Evolutionary conservation across 148 eudicot species (phyloP).

Genomic region (Chenopodium suecicum): DNA sequence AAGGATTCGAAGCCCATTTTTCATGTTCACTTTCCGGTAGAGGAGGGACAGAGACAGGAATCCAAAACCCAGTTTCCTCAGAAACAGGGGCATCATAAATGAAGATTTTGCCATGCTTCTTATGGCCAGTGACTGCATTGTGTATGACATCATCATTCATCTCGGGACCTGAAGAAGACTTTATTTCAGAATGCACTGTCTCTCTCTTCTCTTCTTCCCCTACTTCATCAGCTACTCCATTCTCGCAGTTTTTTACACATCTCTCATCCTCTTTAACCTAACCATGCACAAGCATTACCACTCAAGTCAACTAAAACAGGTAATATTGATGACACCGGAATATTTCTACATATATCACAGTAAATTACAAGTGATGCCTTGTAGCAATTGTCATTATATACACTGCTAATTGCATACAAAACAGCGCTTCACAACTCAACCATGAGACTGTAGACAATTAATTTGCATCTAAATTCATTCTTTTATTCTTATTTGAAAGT

Average conservation of each 20-base stretch:
- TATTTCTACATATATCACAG: background rate
- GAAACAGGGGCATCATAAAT: slow-evolving; percentile 52
- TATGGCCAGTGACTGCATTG: slow-evolving; percentile 17
- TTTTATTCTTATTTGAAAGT: background rate
- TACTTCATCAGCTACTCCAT: slow-evolving; percentile 17
- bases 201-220: slow-evolving; percentile 15
- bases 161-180: slow-evolving; percentile 2
- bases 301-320: slow-evolving; percentile 12
- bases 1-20: slow-evolving; percentile 46
- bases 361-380: background rate
- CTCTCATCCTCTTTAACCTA: slow-evolving; percentile 34
- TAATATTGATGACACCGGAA: background rate
- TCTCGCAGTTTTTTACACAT: slow-evolving; percentile 5
- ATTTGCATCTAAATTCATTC: background rate
- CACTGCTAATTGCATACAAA: background rate
- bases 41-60: slow-evolving; percentile 65
- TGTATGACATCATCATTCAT: slow-evolving; percentile 4
- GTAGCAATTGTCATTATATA: background rate
- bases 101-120: slow-evolving; percentile 37
- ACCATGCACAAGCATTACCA: slow-evolving; percentile 11
- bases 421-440: background rate
- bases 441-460: background rate
- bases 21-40: slow-evolving; percentile 45
- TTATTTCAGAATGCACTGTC: slow-evolving; percentile 14
- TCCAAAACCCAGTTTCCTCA: slow-evolving; percentile 70